phyloP scores from a whole-genome alignment of 176 grass and related monocot genomes.

The Leersia perrieri region DNA sequence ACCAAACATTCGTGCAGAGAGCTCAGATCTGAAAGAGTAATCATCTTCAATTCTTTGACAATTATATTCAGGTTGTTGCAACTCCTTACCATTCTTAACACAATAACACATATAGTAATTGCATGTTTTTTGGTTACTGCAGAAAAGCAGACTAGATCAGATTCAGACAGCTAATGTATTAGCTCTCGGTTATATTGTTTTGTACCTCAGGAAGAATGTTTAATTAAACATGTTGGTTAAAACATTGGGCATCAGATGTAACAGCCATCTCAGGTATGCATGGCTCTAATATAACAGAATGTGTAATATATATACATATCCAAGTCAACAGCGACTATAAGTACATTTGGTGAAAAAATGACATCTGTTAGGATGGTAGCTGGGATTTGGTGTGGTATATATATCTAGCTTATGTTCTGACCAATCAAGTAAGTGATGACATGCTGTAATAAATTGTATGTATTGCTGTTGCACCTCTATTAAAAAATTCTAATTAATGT shows the following conservation, averaged over 20 bases:
- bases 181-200: background rate
- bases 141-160: slow-evolving; percentile 33
- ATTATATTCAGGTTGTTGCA: slow-evolving; percentile 41
- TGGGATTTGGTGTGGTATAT: background rate
- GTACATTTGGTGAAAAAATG: slow-evolving; percentile 19
- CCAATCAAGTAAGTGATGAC: slow-evolving; percentile 5
- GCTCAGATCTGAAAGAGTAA: slow-evolving; percentile 8
- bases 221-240: slow-evolving; percentile 34
- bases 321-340: background rate
- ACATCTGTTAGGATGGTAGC: background rate
- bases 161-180: slow-evolving; percentile 17
- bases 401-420: slow-evolving; percentile 7
- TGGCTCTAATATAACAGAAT: background rate
- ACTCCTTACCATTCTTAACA: slow-evolving; percentile 43
- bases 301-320: background rate
- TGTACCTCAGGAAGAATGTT: slow-evolving; percentile 5
- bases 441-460: background rate
- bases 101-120: slow-evolving; percentile 30
- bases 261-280: background rate
- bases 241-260: slow-evolving; percentile 11
- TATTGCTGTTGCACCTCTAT: background rate
- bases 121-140: slow-evolving; percentile 30
- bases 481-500: background rate
- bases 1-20: slow-evolving; percentile 25
- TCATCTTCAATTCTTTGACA: slow-evolving; percentile 29